phyloP scores from a whole-genome alignment of 1,284 basidiomycete species.

The Ceratorhiza oryzae-sativae region DNA sequence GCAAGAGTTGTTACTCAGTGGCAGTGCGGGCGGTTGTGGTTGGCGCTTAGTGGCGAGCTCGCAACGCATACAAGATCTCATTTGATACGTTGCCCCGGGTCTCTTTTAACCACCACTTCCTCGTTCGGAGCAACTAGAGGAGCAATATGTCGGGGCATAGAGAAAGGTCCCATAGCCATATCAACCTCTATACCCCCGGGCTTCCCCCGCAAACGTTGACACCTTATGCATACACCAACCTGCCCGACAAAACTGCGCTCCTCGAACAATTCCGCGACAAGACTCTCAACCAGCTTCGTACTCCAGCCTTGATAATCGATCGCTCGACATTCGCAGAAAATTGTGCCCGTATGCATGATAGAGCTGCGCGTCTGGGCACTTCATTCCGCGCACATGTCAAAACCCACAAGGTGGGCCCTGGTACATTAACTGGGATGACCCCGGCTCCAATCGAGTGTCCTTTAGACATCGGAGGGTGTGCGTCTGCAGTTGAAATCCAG shows the following conservation, averaged over 20 bases:
- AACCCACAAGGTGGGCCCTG: conserved; percentile 69
- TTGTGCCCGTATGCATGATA: conserved; percentile 73
- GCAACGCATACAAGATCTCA: conserved; percentile 13
- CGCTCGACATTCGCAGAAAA: conserved; percentile 71
- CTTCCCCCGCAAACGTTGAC: conserved; percentile 37
- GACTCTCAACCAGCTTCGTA: conserved; percentile 66
- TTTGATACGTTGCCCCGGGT: neutral
- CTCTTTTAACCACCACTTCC: neutral
- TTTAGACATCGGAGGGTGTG: conserved; percentile 31
- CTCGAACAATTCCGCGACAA: conserved; percentile 67
- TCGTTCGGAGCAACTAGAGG: too few relatives aligned
- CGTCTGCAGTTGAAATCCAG: conserved; percentile 63
- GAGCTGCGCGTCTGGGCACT: conserved; percentile 68
- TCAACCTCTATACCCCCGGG: conserved; percentile 31
- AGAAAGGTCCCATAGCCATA: neutral
- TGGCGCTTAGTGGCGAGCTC: conserved; percentile 1
- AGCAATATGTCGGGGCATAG: neutral
- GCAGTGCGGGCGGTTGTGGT: conserved; percentile 6
- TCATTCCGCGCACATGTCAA: conserved; percentile 84
- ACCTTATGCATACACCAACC: conserved; percentile 17
- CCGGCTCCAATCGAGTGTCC: conserved; percentile 42
- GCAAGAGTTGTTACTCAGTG: conserved; percentile 13
- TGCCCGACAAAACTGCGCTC: conserved; percentile 62
- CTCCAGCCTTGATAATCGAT: conserved; percentile 82
- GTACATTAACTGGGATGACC: conserved; percentile 36